These are phyloP conservation scores for Pinus albicaulis DNA, from an alignment of 75 land plant genomes.

Conservation along the genomic window DNA sequence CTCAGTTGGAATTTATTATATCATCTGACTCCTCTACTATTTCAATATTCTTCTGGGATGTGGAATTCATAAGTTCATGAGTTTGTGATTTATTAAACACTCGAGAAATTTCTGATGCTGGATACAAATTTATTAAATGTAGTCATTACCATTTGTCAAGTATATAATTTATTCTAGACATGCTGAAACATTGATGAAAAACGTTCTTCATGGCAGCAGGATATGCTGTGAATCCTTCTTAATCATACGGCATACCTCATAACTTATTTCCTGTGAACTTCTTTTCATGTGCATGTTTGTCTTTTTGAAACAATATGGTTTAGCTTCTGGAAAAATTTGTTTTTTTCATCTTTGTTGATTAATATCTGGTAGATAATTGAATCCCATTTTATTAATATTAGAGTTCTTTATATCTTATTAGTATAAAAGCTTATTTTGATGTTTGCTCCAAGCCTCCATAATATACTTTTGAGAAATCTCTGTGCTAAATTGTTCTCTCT, in stretches of 20 bases:
- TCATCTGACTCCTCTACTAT: not conserved
- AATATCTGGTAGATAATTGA: too few relatives aligned
- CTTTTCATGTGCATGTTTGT: not conserved
- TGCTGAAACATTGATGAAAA: not conserved
- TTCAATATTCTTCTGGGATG: not conserved
- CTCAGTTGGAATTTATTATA: not conserved
- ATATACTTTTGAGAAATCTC: not conserved
- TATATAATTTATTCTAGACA: not conserved
- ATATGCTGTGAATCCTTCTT: not conserved
- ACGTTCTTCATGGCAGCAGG: not conserved
- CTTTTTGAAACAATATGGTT: not conserved
- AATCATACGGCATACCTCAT: not conserved
- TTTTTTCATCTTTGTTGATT: too few relatives aligned
- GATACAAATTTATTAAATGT: not conserved
- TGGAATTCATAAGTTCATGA: not conserved
- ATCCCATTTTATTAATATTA: too few relatives aligned
- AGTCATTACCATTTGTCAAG: not conserved
- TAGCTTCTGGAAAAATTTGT: too few relatives aligned
- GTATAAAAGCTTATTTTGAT: not conserved
- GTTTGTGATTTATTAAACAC: not conserved
- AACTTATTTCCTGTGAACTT: not conserved
- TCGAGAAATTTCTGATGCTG: not conserved
- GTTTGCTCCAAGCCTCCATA: not conserved
- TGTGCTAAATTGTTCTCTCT: not conserved
- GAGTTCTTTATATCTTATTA: not conserved